phyloP scores from a whole-genome alignment of 345 rosid species.

The Lenwebbia sp. region DNA sequence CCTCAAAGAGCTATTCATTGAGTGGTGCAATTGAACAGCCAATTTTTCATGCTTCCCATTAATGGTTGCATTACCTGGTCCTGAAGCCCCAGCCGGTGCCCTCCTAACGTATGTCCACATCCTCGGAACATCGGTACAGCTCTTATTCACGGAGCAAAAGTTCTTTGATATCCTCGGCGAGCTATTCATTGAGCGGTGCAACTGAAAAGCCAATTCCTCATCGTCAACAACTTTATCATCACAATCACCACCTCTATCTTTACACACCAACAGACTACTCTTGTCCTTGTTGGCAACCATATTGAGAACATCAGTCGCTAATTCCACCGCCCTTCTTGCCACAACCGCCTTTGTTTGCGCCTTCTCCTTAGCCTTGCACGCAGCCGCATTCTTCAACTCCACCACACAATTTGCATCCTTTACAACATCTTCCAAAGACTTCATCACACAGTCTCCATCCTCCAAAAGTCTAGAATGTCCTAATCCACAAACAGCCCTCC shows the following conservation, averaged over 20 bases:
- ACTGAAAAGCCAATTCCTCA: constrained; percentile 16
- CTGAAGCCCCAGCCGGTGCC: not conserved
- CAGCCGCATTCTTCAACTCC: constrained; percentile 13
- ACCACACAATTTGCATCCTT: constrained; percentile 3
- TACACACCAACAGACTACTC: not conserved
- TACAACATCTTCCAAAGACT: constrained; percentile 9
- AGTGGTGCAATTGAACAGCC: constrained; percentile 19
- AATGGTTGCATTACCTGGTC: not conserved
- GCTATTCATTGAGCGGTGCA: constrained; percentile 24
- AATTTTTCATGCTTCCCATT: constrained; percentile 1
- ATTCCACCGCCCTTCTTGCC: constrained; percentile 3
- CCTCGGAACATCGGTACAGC: not conserved
- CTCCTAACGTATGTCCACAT: not conserved
- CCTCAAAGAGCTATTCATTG: constrained; percentile 18
- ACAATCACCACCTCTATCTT: not conserved
- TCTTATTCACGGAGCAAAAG: constrained; percentile 1
- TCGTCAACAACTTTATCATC: constrained; percentile 8
- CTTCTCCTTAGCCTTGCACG: constrained; percentile 14
- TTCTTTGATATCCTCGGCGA: constrained; percentile 17
- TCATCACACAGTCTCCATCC: not conserved
- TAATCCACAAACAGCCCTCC: not conserved
- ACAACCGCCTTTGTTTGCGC: constrained; percentile 9
- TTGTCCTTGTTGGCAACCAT: not conserved
- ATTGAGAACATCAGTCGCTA: constrained; percentile 4
- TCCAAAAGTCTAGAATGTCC: constrained; percentile 1